Evolutionary conservation across 768 basidiomycete genomes (phyloP), one percentile per base, ranked within the genome.

Genomic region (Cyclocybe cylindracea): DNA sequence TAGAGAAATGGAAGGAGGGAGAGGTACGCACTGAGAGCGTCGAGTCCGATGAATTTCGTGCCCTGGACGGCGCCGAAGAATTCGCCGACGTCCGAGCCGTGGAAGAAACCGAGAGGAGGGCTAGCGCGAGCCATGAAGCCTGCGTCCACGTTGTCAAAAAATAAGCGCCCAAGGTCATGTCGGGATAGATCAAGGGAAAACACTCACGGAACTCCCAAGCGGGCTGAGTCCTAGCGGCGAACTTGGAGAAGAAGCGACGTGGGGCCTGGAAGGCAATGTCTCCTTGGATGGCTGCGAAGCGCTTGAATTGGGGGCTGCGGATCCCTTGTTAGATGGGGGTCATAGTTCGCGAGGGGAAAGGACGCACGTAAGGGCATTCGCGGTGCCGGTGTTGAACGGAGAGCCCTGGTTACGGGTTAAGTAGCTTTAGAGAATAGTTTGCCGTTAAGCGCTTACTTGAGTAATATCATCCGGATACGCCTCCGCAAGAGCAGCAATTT

Each of bases 291-390:
- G 74, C 70, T 1, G 74, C 64, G 8, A 76, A 55, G 2, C 77
- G 67, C 51, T 76, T 77, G 61, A 64, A 76, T 56, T 77, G 49
- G 4, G 75, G 73, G 2, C 72, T 73, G 45, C 6, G 34, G 35
- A 38, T 37, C 10, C 39, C 18, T 24, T 24, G 5, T 24, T 10
- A 38, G 16, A n/a, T 29, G 34, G 16, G 1, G 24, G 7, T 3
- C 24, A 33, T 13, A 7, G 6, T 16, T 7, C 1, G 35, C 16
- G 11, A 16, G 38, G 10, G 5, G 18, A 18, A 33, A 48, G 8
- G 5, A 59, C 62, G n/a, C 13, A 63, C 63, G 61, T 63, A 16
- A 59, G 9, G 5, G 59, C 62, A 47, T 66, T 63, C 6, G 55
- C 57, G 6, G 51, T 58, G 41, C 65, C 63, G 19, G 60, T 65